Percentiles rank a stretch among this genome's conserved stretches.
These are phyloP conservation scores for Cryptococcus sp. DNA, from an alignment of 1,284 basidiomycete genomes.

Conservation along the genomic window DNA sequence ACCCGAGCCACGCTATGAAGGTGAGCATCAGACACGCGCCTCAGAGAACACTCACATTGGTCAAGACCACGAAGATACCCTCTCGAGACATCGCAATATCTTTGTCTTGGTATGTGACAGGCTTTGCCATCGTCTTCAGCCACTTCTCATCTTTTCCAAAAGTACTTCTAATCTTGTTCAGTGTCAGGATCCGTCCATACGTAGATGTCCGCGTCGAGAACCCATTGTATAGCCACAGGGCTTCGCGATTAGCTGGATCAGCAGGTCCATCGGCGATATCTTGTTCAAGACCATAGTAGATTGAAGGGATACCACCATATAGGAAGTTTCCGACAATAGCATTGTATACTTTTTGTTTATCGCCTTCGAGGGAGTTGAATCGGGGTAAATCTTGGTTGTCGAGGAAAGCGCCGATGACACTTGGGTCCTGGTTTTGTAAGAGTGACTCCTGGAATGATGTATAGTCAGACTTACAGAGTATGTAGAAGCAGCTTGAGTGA, in stretches of 20 bases:
- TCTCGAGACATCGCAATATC: slow-evolving; percentile 67
- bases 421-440: slow-evolving; percentile 32
- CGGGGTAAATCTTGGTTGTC: slow-evolving; percentile 75
- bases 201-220: slow-evolving; percentile 46
- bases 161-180: slow-evolving; percentile 68
- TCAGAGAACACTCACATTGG: slow-evolving; percentile 54
- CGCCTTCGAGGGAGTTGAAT: slow-evolving; percentile 56
- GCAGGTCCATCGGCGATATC: slow-evolving; percentile 45
- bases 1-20: slow-evolving; percentile 18
- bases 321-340: slow-evolving; percentile 62
- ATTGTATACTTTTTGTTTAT: slow-evolving; percentile 48
- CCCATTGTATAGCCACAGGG: slow-evolving; percentile 68
- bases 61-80: slow-evolving; percentile 61
- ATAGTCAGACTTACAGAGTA: slow-evolving; percentile 18
- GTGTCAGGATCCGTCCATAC: slow-evolving; percentile 57
- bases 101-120: slow-evolving; percentile 56
- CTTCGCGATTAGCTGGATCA: slow-evolving; percentile 62
- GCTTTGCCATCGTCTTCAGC: slow-evolving; percentile 50
- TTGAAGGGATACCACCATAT: slow-evolving; percentile 56
- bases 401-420: slow-evolving; percentile 66
- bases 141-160: slow-evolving; percentile 51
- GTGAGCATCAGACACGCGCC: background rate
- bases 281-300: slow-evolving; percentile 67
- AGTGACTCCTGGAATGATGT: background rate
- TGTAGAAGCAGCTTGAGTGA: slow-evolving; percentile 53